These are phyloP conservation scores for Colletotrichum karsti DNA, from an alignment of 2,329 filamentous ascomycete species.

Conservation along the genomic window DNA sequence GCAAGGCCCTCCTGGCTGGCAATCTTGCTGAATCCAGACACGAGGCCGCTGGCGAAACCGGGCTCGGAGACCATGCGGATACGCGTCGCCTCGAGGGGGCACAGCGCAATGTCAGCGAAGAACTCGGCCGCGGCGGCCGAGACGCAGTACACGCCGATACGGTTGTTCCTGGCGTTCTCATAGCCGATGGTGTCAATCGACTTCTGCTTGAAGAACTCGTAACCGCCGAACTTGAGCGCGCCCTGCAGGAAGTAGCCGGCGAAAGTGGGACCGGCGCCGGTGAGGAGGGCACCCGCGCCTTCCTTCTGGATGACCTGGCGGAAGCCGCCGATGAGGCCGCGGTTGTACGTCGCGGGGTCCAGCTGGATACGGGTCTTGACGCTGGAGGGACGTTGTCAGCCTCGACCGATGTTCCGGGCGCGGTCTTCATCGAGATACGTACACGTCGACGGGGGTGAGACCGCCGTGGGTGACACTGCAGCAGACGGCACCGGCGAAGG, in stretches of 20 bases:
- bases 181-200: constrained; percentile 82
- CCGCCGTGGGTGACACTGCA: constrained; percentile 97
- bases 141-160: constrained; percentile 82
- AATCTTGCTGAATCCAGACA: constrained; percentile 86
- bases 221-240: constrained; percentile 92
- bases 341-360: constrained; percentile 89
- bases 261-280: constrained; percentile 84
- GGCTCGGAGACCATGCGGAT: constrained; percentile 92
- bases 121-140: constrained; percentile 73
- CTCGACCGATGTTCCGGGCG: no score
- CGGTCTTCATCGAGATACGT: no score
- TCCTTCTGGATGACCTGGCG: constrained; percentile 84
- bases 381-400: no score
- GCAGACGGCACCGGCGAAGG: constrained; percentile 96
- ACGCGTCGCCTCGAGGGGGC: constrained; percentile 91
- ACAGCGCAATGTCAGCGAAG: constrained; percentile 83
- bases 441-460: constrained; percentile 99
- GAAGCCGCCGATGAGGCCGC: constrained; percentile 86
- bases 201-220: constrained; percentile 97
- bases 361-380: constrained; percentile 97
- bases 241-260: constrained; percentile 95
- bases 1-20: constrained; percentile 82
- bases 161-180: constrained; percentile 80
- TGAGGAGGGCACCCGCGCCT: constrained; percentile 86
- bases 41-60: constrained; percentile 81